A percentile compares a stretch with the other conserved stretches of the same genome.
These are phyloP conservation scores for Leucocoprinus sp. DNA, from an alignment of 768 basidiomycete genomes.

Conservation along the genomic window DNA sequence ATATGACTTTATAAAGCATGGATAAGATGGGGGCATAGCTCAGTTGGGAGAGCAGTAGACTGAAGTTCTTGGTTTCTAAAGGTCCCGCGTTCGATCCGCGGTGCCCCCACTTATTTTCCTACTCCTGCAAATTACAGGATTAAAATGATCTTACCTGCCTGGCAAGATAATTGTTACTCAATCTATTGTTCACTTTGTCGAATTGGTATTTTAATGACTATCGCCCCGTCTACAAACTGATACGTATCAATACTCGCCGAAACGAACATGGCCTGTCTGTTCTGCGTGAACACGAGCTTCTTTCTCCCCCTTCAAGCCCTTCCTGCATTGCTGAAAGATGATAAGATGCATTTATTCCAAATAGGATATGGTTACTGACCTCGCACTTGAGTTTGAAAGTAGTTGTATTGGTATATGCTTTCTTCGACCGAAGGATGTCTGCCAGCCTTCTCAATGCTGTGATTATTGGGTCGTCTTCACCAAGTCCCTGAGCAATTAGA, in stretches of 20 bases:
- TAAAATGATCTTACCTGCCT: too few relatives aligned
- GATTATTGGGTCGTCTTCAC: slow-evolving; percentile 46
- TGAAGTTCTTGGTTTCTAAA: background rate
- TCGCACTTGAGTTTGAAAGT: slow-evolving; percentile 90
- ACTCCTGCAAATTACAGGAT: too few relatives aligned
- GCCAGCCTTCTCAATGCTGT: slow-evolving; percentile 66
- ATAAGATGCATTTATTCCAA: slow-evolving; percentile 3
- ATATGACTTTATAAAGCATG: too few relatives aligned
- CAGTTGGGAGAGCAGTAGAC: slow-evolving; percentile 38
- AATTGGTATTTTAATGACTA: too few relatives aligned
- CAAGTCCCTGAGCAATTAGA: slow-evolving; percentile 17
- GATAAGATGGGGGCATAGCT: slow-evolving; percentile 52
- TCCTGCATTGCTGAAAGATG: slow-evolving; percentile 57
- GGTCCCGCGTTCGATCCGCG: background rate
- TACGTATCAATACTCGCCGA: slow-evolving; percentile 81
- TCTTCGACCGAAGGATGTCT: slow-evolving; percentile 60
- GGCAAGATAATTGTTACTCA: too few relatives aligned
- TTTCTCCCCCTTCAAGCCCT: slow-evolving; percentile 89
- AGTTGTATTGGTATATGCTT: slow-evolving; percentile 84
- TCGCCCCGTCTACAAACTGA: too few relatives aligned
- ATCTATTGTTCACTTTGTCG: too few relatives aligned
- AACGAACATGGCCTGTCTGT: slow-evolving; percentile 76
- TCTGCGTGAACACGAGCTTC: slow-evolving; percentile 84
- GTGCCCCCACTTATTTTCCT: background rate
- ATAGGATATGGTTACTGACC: slow-evolving; percentile 31